phyloP scores from a whole-genome alignment of 257 asterid genomes.

The Salvia miltiorrhiza region DNA sequence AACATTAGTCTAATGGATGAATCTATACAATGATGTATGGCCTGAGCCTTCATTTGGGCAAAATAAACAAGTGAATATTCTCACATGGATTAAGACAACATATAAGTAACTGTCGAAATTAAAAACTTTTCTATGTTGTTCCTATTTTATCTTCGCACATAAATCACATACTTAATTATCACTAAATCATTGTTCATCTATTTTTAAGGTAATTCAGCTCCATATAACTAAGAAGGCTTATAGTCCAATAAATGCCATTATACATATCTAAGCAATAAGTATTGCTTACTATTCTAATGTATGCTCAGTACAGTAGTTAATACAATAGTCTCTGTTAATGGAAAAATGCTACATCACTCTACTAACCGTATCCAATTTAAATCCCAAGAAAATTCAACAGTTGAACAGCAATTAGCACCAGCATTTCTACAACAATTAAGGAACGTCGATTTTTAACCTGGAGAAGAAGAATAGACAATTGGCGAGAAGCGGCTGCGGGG shows the following conservation, averaged over 20 bases:
- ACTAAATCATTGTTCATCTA: not conserved
- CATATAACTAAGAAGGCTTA: too few relatives aligned
- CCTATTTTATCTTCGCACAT: not conserved
- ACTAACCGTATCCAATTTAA: not conserved
- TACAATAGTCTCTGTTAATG: not conserved
- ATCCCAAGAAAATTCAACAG: not conserved
- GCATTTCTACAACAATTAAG: not conserved
- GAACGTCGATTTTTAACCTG: constrained; percentile 36
- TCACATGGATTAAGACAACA: too few relatives aligned
- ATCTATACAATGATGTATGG: not conserved
- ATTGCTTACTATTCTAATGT: not conserved
- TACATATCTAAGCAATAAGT: not conserved
- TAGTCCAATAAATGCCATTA: not conserved
- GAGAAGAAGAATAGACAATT: constrained; percentile 46
- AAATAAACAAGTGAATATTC: not conserved
- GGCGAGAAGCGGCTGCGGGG: constrained; percentile 26
- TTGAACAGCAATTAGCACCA: not conserved
- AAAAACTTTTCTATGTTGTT: not conserved
- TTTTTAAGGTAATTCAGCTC: too few relatives aligned
- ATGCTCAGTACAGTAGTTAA: not conserved
- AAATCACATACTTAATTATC: not conserved
- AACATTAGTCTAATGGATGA: not conserved
- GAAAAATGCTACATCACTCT: not conserved
- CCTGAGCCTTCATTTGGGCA: not conserved
- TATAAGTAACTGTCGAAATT: too few relatives aligned